phyloP scores from a whole-genome alignment of 371 early-diverging fungal species.

The Mortierella sp. region DNA sequence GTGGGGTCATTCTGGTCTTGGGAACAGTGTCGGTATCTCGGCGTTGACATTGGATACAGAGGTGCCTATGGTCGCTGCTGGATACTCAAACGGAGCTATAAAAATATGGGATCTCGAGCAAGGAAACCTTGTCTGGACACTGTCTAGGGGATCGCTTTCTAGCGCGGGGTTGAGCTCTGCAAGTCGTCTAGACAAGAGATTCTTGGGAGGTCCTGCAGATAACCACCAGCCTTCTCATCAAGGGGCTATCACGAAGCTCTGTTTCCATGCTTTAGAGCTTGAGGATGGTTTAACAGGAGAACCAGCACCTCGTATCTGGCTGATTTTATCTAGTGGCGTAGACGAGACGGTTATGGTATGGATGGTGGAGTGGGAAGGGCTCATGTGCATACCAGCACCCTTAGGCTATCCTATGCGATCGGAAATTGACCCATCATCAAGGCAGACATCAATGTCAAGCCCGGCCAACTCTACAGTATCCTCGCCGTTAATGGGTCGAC shows the following conservation, averaged over 20 bases:
- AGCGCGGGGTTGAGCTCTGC: neutral
- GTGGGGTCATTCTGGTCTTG: slow-evolving; percentile 36
- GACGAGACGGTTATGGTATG: slow-evolving; percentile 57
- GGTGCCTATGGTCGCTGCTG: slow-evolving; percentile 47
- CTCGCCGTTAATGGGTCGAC: neutral
- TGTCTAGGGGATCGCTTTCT: slow-evolving; percentile 27
- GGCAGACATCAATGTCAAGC: neutral
- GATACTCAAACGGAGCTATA: slow-evolving; percentile 48
- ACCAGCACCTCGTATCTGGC: slow-evolving; percentile 51
- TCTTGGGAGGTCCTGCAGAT: slow-evolving; percentile 6
- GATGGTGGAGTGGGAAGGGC: slow-evolving; percentile 54
- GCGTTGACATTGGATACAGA: slow-evolving; percentile 32
- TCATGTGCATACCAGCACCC: slow-evolving; percentile 21
- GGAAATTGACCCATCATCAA: neutral
- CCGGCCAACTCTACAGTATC: neutral
- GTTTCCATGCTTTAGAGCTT: slow-evolving; percentile 48
- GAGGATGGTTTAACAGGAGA: slow-evolving; percentile 48
- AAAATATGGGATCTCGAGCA: slow-evolving; percentile 53
- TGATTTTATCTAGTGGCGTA: slow-evolving; percentile 45
- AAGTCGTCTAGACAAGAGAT: slow-evolving; percentile 8
- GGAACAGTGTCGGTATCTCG: slow-evolving; percentile 16
- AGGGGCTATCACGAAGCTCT: slow-evolving; percentile 40
- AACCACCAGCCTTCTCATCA: slow-evolving; percentile 49
- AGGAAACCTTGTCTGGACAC: slow-evolving; percentile 48
- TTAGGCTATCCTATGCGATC: neutral